Percentiles rank a stretch among this genome's conserved stretches.
phyloP scores from a whole-genome alignment of 805 yeast genomes.

The Saturnispora zaruensis region DNA sequence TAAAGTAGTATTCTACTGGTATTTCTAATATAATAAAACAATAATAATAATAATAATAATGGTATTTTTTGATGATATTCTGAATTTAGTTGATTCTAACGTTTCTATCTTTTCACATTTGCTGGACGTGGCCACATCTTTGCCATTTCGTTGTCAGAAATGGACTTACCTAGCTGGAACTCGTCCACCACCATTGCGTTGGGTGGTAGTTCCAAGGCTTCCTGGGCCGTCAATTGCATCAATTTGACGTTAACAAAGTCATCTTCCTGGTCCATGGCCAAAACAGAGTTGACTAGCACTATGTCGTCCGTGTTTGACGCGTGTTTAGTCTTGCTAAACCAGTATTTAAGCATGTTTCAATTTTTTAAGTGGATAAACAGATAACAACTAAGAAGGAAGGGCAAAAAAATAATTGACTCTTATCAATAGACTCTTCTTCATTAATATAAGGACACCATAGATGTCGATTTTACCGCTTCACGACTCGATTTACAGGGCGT shows the following conservation, averaged over 20 bases:
- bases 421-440: background rate
- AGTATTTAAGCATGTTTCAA: conserved; percentile 4
- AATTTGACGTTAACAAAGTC: conserved; percentile 40
- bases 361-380: background rate
- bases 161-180: conserved; percentile 24
- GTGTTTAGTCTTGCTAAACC: background rate
- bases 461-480: conserved; percentile 10
- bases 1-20: no score
- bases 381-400: background rate
- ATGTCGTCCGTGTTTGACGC: background rate
- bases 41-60: no score
- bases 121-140: conserved; percentile 15
- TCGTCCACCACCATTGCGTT: conserved; percentile 24
- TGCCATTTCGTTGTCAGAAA: conserved; percentile 26
- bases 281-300: background rate
- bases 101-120: conserved; percentile 12
- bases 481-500: conserved; percentile 7
- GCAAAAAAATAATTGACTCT: background rate
- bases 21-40: no score
- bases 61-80: background rate
- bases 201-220: conserved; percentile 34
- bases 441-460: background rate
- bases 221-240: conserved; percentile 45
- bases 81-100: background rate
- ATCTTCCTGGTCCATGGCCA: conserved; percentile 23